Evolutionary conservation across 176 grass and related monocot genomes (phyloP).

Genomic region (Ensete ventricosum): DNA sequence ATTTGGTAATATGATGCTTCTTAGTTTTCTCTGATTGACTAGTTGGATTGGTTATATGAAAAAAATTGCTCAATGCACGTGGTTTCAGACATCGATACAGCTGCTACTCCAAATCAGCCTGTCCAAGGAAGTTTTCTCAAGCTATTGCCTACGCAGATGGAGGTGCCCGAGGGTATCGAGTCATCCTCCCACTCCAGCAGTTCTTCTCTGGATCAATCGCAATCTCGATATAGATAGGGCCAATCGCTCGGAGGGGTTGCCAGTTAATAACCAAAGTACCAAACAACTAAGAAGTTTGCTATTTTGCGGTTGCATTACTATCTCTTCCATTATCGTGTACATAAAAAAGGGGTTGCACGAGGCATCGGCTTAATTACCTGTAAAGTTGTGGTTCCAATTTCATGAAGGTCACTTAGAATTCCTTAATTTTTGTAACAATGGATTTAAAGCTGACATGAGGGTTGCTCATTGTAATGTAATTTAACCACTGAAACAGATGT

Average conservation of each 20-base stretch:
- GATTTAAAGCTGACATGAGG: neutral
- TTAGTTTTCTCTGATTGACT: conserved; percentile 1
- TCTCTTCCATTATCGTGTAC: neutral
- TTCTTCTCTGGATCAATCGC: conserved; percentile 76
- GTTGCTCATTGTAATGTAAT: neutral
- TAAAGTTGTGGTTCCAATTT: neutral
- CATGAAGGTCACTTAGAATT: neutral
- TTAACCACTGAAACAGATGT: conserved; percentile 1
- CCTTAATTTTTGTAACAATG: conserved; percentile 10
- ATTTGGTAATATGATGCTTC: conserved; percentile 38
- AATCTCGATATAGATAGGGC: conserved; percentile 70
- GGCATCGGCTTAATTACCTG: neutral
- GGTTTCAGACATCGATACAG: conserved; percentile 23
- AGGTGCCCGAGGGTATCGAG: conserved; percentile 41
- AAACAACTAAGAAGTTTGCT: neutral
- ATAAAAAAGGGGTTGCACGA: conserved; percentile 1
- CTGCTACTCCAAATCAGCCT: conserved; percentile 24
- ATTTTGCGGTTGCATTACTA: neutral
- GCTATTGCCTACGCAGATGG: conserved; percentile 36
- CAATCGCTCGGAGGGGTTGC: no score
- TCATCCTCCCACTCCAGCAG: conserved; percentile 68
- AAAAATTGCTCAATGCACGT: neutral
- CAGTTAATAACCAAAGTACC: neutral
- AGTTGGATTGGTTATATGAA: neutral
- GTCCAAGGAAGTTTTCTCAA: conserved; percentile 42